A percentile compares a stretch with the other conserved stretches of the same genome.
These are phyloP conservation scores for Escallonia rubra DNA, from an alignment of 129 eudicot genomes.

Conservation along the genomic window DNA sequence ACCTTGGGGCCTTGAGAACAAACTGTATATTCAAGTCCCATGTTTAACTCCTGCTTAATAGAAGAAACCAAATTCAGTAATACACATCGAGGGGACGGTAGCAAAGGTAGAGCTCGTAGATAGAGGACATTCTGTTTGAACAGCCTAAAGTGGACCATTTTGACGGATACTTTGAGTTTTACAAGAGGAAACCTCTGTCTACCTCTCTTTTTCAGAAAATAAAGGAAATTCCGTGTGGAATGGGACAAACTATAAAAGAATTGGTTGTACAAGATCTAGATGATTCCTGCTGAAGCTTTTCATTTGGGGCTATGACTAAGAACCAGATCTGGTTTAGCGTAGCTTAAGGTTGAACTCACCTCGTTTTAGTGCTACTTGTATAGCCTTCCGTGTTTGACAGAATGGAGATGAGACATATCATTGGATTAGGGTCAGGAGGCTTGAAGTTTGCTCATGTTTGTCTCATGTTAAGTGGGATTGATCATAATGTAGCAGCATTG, in stretches of 20 bases:
- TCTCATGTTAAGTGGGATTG: neutral
- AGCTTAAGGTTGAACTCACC: neutral
- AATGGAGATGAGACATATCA: neutral
- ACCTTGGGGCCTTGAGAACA: constrained; percentile 13
- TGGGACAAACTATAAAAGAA: constrained; percentile 34
- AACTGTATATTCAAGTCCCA: constrained; percentile 19
- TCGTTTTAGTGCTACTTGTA: neutral
- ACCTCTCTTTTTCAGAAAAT: constrained; percentile 18
- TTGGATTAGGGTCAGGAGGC: too few species aligned
- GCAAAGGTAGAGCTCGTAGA: neutral
- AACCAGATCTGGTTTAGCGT: constrained; percentile 9
- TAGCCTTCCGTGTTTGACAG: neutral
- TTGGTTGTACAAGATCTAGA: constrained; percentile 18
- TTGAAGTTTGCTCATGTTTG: neutral
- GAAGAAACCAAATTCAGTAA: neutral
- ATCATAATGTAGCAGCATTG: neutral
- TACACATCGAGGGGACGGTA: neutral
- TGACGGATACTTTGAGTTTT: constrained; percentile 44
- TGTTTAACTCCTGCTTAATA: neutral
- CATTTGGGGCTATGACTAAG: constrained; percentile 13
- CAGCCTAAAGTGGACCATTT: constrained; percentile 25
- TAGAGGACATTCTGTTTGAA: constrained; percentile 24
- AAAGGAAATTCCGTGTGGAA: constrained; percentile 26
- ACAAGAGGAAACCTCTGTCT: constrained; percentile 17
- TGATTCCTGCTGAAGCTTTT: constrained; percentile 19